Conservation (phyloP, 2,329 filamentous ascomycete genomes). For the Daldinia sp. region DNA sequence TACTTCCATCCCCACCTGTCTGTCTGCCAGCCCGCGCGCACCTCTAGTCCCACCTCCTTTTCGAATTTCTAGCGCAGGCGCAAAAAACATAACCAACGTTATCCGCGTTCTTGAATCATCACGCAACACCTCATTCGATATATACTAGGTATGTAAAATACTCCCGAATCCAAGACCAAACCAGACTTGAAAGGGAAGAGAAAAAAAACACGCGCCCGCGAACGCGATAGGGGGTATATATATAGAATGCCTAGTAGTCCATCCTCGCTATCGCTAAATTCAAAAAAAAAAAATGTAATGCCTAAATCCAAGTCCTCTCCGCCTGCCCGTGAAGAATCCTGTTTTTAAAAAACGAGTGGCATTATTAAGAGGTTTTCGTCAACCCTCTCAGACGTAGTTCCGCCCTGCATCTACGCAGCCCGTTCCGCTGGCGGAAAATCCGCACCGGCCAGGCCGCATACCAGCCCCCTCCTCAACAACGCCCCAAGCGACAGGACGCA, state of each 20-base stretch:
- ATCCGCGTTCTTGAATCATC: not conserved
- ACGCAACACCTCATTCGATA: not conserved
- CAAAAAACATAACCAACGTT: not conserved
- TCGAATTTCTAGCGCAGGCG: not conserved
- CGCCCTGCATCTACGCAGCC: conserved; percentile 48
- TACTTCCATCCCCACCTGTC: no score
- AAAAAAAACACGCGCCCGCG: conserved; percentile 10
- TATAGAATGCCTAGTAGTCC: not conserved
- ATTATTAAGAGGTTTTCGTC: not conserved
- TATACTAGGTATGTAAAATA: not conserved
- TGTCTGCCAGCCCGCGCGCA: not conserved
- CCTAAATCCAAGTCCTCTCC: not conserved
- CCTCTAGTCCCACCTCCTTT: not conserved
- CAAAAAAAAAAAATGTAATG: conserved; percentile 9
- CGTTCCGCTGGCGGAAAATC: conserved; percentile 52
- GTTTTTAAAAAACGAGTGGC: not conserved
- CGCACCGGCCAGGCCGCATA: conserved; percentile 53
- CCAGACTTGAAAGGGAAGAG: not conserved
- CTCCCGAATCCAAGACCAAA: not conserved
- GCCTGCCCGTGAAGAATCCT: not conserved
- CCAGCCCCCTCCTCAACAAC: conserved; percentile 53
- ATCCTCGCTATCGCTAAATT: conserved; percentile 5
- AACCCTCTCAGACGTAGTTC: conserved; percentile 48
- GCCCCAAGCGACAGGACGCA: conserved; percentile 55
- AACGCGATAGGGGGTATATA: conserved; percentile 10